Base-by-base conservation (phyloP, 371 early-diverging fungal genomes). In the Apophysomyces variabilis region DNA sequence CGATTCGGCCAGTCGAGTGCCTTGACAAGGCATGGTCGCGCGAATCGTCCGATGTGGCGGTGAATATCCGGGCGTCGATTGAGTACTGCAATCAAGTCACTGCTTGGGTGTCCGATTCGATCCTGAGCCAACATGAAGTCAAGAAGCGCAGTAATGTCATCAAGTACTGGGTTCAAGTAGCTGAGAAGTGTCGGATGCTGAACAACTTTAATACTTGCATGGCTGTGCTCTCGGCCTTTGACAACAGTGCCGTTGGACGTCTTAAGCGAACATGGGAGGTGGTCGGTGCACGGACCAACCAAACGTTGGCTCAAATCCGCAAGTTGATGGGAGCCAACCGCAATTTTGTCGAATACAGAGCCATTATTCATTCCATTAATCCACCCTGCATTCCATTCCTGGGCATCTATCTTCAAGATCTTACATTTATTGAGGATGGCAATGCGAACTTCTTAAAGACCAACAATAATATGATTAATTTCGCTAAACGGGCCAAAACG, bases 301-400 rank as follows among this genome's bases (percentile, higher is more conserved):
- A 64, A 57, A 73, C 71, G 0, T 73, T 89, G 43, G 80, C 83
- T 58, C 68, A 78, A 37, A 77, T 90, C 12, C 82, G 87, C 67
- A 69, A 74, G 43, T 71, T 91, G 38, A 94, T 95, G 91, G 86
- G 88, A 60, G 83, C 91, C 1, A 84, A 89, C 60, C 87, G 87
- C 71, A 96, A 95, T 75, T 96, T 92, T 75, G 76, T 84, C 56
- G 86, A 84, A 54, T 97, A 97, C 78, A 89, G 96, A 66, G 90
- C 92, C 36, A 80, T 89, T 38, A 83, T 97, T 38, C 93, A 92
- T 66, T 83, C 86, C 3, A 85, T 90, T 47, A 92, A 92, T 66
- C 96, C 95, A 43, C 96, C 98, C 0, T 95, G 95, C 69, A 90
- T 97, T 7, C 98, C 98, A 0, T 96, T 94, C 74, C 81, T 97